Evolutionary conservation across 2,329 filamentous ascomycete genomes (phyloP).

Genomic region (Plenodomus biglobosus): DNA sequence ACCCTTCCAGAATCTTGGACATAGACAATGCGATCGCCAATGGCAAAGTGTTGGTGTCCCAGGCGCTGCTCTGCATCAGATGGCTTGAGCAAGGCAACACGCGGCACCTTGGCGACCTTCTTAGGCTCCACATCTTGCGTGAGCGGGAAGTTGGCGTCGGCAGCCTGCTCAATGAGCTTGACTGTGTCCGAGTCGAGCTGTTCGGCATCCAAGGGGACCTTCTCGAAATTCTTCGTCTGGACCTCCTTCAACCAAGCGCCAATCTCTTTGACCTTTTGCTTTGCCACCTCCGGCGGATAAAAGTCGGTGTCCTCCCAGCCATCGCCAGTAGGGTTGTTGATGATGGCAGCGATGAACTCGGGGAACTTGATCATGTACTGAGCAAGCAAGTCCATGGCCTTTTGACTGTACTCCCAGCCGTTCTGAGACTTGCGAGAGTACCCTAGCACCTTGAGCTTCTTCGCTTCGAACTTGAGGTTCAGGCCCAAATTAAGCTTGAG

Average conservation of each 20-base stretch:
- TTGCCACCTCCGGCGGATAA: constrained; percentile 73
- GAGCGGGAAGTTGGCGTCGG: constrained; percentile 56
- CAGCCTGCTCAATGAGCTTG: constrained; percentile 73
- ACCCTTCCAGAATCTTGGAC: constrained; percentile 92
- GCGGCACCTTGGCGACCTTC: constrained; percentile 77
- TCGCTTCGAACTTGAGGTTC: constrained; percentile 95
- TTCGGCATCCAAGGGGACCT: constrained; percentile 93
- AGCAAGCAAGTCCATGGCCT: constrained; percentile 76
- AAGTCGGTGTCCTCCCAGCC: constrained; percentile 84
- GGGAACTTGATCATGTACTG: constrained; percentile 94
- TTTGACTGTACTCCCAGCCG: constrained; percentile 94
- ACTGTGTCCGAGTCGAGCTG: constrained; percentile 93
- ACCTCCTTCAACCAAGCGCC: constrained; percentile 88
- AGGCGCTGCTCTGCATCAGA: constrained; percentile 92
- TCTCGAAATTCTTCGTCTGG: constrained; percentile 88
- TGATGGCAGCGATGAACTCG: constrained; percentile 89
- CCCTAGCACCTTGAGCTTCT: constrained; percentile 92
- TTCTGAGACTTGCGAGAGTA: constrained; percentile 84
- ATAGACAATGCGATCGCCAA: constrained; percentile 92
- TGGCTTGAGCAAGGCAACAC: constrained; percentile 88
- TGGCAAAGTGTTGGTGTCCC: constrained; percentile 75
- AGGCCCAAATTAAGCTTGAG: constrained; percentile 86
- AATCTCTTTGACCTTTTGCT: constrained; percentile 87
- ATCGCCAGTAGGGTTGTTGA: constrained; percentile 80
- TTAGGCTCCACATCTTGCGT: constrained; percentile 56